Conservation (phyloP, 495 filamentous ascomycete species). For the Aspergillus sclerotioniger region DNA sequence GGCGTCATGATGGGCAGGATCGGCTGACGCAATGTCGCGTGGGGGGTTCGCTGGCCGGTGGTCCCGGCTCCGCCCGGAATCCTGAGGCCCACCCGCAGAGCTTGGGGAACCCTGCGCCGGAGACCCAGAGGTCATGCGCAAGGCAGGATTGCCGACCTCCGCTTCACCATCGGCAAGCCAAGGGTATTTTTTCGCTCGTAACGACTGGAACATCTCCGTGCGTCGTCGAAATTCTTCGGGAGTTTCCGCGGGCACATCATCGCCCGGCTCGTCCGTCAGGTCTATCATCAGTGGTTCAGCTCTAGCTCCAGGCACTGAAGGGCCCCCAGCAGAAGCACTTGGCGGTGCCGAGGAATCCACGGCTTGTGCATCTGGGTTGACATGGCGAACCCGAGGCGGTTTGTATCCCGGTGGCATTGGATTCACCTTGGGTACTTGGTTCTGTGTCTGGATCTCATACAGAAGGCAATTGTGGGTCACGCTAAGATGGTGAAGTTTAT, state of each 20-base stretch:
- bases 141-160: not conserved
- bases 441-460: slow-evolving; percentile 23
- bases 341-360: not conserved
- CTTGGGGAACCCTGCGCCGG: not conserved
- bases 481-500: slow-evolving; percentile 17
- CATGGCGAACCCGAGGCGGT: slow-evolving; percentile 13
- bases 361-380: not conserved
- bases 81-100: not conserved
- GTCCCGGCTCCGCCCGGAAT: slow-evolving; percentile 8
- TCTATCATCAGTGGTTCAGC: slow-evolving; percentile 22
- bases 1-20: slow-evolving; percentile 12
- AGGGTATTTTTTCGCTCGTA: slow-evolving; percentile 26
- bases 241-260: slow-evolving; percentile 6
- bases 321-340: not conserved
- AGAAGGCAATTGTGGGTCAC: slow-evolving; percentile 26
- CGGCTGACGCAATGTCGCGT: slow-evolving; percentile 1
- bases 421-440: slow-evolving; percentile 14
- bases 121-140: too few species aligned
- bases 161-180: slow-evolving; percentile 20
- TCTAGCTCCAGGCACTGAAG: not conserved
- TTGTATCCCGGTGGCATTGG: slow-evolving; percentile 20
- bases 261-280: slow-evolving; percentile 20
- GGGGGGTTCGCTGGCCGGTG: not conserved
- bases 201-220: slow-evolving; percentile 16
- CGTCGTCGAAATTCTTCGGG: slow-evolving; percentile 7